Base-by-base conservation (phyloP, 257 asterid genomes). In the Solanum medicagineum region DNA sequence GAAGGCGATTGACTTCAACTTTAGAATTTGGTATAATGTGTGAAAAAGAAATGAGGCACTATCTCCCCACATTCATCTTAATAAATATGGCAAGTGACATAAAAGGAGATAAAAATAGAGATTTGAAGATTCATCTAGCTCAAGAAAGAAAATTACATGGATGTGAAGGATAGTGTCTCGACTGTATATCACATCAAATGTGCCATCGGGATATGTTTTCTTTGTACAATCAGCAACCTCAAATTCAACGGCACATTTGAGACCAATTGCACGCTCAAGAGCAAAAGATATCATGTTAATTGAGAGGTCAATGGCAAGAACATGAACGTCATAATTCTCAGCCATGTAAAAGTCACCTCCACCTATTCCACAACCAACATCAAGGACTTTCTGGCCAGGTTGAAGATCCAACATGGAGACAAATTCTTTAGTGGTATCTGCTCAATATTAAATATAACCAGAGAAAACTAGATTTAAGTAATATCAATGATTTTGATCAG, bases 291-390 rank as follows among this genome's bases (percentile, higher is more conserved):
- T 90, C 99, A 97, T 97, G 87, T 97, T 95, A 87, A 95, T 75
- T 2, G 98, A 97, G 89, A 95, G 97, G 86, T 97, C 99, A 73
- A 97, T 94, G 81, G 93, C 98, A 55, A 97, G 96, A 32, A 97
- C 99, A 88, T 97, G 96, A 86, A 92, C 98, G 85, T 93, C 98
- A 44, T 92, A 95, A 53, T 92, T 90, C 40, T 97, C 96, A 68
- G 99, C 98, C 99, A 97, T 95, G 91, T 90, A 97, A 87, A 95
- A 94, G 86, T 97, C 98, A 42, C 99, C 99, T 84, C 99, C 99
- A 69, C 98, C 99, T 85, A 97, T 97, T 17, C 99, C 98, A 90
- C 99, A 97, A 36, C 99, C 99, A 81, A 97, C 98, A 84, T 97
- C 99, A 51, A 97, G 95, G 74, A 97, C 97, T 81, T 92, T 95